Evolutionary conservation across 2,329 filamentous ascomycete species (phyloP), one percentile per base, ranked within the genome.

Genomic region (Bipolaris sorokiniana): DNA sequence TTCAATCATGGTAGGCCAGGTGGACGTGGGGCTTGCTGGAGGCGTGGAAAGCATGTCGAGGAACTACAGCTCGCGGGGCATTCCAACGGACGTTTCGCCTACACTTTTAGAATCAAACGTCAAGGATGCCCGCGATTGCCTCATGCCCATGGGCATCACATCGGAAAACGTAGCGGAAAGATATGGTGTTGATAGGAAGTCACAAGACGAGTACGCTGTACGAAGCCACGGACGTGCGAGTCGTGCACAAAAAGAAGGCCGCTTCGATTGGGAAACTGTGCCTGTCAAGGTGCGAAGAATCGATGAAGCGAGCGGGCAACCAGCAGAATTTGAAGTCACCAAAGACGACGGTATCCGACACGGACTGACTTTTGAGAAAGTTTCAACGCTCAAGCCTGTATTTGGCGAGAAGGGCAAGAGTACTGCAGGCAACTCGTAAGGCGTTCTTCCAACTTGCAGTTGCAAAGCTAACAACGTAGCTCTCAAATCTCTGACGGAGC

Each of bases 131-230:
- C 79, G 80, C 41, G 93, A 98, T 79, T 95, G 92, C 82, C 85
- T 93, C 84, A 86, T 92, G 83, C 90, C 94, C 59, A 99, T 99
- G 95, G 94, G 95, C n/a, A 95, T 96, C 85, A 98, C 95, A 1
- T 94, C 90, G 56, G 94, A 99, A 82, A 98, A 97, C 73, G 92
- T 99, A 18, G 91, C 89, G 66, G 86, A 87, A 51, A 93, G 97
- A 79, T 98, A 97, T 76, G 85, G 88, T 68, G 87, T 98, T 71
- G 81, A 86, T 5, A 86, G 95, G 60, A 87, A 92, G 72, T 80
- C 82, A 71, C 90, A 98, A 79, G 95, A 99, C 77, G 82, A 85
- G 67, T 98, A 89, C 75, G 91, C 94, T 0, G 90, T 91, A 15
- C 90, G 93, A 80, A 94, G 89, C 52, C 98, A 93, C 82, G 86